Evolutionary conservation across 2,329 filamentous ascomycete species (phyloP).

Genomic region (Pseudomassariella vexata): DNA sequence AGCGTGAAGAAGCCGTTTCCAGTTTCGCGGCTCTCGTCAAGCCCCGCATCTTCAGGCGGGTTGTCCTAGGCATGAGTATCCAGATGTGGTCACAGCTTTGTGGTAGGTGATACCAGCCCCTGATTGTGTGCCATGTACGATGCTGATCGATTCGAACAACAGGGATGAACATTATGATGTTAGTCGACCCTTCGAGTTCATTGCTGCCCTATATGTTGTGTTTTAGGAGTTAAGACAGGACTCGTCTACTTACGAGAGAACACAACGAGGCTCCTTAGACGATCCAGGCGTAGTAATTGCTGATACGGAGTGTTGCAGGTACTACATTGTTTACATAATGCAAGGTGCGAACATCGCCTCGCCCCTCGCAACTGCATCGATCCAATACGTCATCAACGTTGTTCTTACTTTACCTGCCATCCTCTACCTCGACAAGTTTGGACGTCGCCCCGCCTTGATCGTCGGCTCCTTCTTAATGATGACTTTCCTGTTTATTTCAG

Average conservation of each 20-base stretch:
- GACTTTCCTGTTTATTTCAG: constrained; percentile 57
- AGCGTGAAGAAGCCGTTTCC: constrained; percentile 44
- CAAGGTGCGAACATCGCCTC: constrained; percentile 49
- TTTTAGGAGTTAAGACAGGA: too few relatives aligned
- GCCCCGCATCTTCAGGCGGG: constrained; percentile 48
- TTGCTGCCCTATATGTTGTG: too few relatives aligned
- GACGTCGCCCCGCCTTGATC: constrained; percentile 51
- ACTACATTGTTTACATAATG: constrained; percentile 58
- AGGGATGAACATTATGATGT: constrained; percentile 57
- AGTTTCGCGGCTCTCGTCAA: constrained; percentile 43
- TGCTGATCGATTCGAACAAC: constrained; percentile 10
- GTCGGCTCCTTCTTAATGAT: constrained; percentile 53
- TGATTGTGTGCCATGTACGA: neutral
- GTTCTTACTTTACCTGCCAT: constrained; percentile 54
- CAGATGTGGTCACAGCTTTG: constrained; percentile 56
- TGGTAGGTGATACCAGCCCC: constrained; percentile 10
- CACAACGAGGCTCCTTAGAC: too few relatives aligned
- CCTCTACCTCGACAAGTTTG: constrained; percentile 52
- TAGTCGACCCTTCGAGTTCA: too few relatives aligned
- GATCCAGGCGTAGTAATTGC: too few relatives aligned
- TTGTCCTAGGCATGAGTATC: constrained; percentile 51
- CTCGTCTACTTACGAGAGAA: too few relatives aligned
- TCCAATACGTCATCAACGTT: constrained; percentile 62
- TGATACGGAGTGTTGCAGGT: too few relatives aligned
- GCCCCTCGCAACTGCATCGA: constrained; percentile 52